Evolutionary conservation across 2,329 filamentous ascomycete genomes (phyloP).

Genomic region (Claviceps citrina): DNA sequence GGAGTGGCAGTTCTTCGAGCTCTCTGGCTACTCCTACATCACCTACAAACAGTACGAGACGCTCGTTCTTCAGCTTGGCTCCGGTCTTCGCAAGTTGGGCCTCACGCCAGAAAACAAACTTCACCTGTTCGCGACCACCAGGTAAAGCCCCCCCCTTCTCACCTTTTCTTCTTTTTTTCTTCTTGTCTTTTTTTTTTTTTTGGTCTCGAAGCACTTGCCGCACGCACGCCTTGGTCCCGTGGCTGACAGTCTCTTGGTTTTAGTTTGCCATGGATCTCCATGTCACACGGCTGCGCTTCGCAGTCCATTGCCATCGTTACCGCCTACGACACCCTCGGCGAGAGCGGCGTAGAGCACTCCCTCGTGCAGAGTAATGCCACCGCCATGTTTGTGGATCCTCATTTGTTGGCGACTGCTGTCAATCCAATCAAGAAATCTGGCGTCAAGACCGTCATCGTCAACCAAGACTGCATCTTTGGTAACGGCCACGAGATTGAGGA

Average conservation of each 20-base stretch:
- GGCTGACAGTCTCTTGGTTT: background rate
- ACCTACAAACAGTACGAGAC: slow-evolving; percentile 69
- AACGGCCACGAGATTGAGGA: slow-evolving; percentile 34
- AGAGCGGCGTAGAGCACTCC: slow-evolving; percentile 72
- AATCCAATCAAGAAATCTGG: slow-evolving; percentile 40
- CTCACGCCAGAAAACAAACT: slow-evolving; percentile 51
- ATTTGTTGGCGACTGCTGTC: slow-evolving; percentile 48
- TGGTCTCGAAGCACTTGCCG: background rate
- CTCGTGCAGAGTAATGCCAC: slow-evolving; percentile 65
- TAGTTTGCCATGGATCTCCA: slow-evolving; percentile 69
- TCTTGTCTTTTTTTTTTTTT: background rate
- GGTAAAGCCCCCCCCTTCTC: no score
- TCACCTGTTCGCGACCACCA: slow-evolving; percentile 75
- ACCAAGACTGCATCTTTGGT: slow-evolving; percentile 38
- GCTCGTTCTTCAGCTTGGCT: slow-evolving; percentile 51
- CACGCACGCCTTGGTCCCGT: background rate
- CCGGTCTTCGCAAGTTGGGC: slow-evolving; percentile 61
- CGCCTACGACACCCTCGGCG: slow-evolving; percentile 82
- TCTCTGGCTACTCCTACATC: slow-evolving; percentile 59
- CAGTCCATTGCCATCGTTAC: slow-evolving; percentile 88
- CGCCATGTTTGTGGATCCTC: slow-evolving; percentile 76
- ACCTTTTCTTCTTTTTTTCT: slow-evolving; percentile 5
- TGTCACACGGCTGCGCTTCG: slow-evolving; percentile 61
- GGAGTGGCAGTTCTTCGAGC: slow-evolving; percentile 82
- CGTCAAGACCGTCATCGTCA: slow-evolving; percentile 48